These are phyloP conservation scores for Tolypocladium album DNA, from an alignment of 2,329 filamentous ascomycete genomes.

Conservation along the genomic window DNA sequence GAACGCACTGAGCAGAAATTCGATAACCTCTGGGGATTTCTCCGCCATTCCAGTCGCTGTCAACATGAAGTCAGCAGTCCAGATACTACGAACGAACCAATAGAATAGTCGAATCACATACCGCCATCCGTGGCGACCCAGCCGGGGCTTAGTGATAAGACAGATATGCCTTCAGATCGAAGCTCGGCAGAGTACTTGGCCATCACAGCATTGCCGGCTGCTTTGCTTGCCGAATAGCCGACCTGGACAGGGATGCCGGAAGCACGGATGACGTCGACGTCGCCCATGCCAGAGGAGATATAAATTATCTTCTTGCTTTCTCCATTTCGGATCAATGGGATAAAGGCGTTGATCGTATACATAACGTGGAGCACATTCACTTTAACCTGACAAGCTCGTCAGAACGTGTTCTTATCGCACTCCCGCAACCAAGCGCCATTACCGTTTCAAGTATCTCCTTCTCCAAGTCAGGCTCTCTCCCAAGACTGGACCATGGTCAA, in stretches of 20 bases:
- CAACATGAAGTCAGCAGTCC: background rate
- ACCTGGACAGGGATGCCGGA: background rate
- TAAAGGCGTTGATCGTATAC: background rate
- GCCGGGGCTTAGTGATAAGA: background rate
- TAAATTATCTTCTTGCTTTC: background rate
- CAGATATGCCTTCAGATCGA: background rate
- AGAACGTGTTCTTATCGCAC: background rate
- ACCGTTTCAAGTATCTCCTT: background rate
- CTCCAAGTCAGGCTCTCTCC: background rate
- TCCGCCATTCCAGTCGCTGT: background rate
- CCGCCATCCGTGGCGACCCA: background rate
- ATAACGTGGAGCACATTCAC: background rate
- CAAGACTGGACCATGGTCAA: background rate
- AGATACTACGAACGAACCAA: background rate
- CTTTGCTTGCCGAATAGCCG: background rate
- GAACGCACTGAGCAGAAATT: background rate
- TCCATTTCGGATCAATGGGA: background rate
- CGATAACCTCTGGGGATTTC: background rate
- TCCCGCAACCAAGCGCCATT: background rate
- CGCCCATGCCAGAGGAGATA: background rate
- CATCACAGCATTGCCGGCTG: background rate
- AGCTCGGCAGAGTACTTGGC: background rate
- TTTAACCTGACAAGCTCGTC: background rate
- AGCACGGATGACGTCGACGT: background rate
- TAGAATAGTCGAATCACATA: background rate